Base-by-base conservation (phyloP, 306 rosid genomes). In the Malus sylvestris region DNA sequence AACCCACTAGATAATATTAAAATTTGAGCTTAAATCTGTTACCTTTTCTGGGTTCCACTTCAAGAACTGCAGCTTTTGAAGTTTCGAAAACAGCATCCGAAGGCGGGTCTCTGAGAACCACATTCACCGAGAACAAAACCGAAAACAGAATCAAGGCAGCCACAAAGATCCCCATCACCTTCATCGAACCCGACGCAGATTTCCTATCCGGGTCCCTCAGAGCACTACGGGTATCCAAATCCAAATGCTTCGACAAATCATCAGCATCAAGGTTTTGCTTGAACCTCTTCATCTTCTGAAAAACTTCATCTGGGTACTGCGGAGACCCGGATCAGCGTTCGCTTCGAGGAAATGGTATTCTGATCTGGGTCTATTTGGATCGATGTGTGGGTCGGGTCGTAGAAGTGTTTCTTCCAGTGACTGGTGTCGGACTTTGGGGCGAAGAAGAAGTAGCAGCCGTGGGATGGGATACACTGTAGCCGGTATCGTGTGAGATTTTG, bases 71-170 rank as follows among this genome's bases (percentile, higher is more conserved):
- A 32, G 76, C 4, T 30, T 81, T 61, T 2, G 86, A 81, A 72
- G 79, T 68, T 61, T 85, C 85, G 10, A 16, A 58, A 16, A 86
- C 89, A 19, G 79, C 89, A 85, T 92, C 92, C 0, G 93, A 90
- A 20, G 97, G 97, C 3, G 93, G 97, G 80, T 88, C 97, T 68
- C 84, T 87, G 64, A 92, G 87, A 79, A 93, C 89, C 22, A 88
- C 80, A 27, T 91, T 84, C 66, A 88, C 86, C 1, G 98, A 93
- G 81, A 93, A 91, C 78, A 93, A 16, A 0, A 87, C 97, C 22
- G 98, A 93, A 55, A 87, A 67, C 63, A 93, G 76, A 81, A 93
- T 85, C 84, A 89, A 72, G 25, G 84, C 67, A 67, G 87, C 85
- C 16, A 91, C 82, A 65, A 89, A 82, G 80, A 91, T 72, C 44